Conservation (phyloP, 2,329 filamentous ascomycete species). For the Monilinia aucupariae region DNA sequence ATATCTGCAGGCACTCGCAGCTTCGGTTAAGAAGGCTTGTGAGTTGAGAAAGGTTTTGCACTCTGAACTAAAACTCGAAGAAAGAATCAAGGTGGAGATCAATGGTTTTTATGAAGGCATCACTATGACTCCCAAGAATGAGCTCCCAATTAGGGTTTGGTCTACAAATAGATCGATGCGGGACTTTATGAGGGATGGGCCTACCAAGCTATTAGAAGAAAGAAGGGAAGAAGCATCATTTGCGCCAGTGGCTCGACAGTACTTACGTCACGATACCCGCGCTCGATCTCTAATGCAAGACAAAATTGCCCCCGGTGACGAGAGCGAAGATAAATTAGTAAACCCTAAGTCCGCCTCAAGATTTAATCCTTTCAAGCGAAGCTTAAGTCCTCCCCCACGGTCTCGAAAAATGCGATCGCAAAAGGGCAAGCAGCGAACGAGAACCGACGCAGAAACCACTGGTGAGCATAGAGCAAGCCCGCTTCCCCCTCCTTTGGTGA, state of each 20-base stretch:
- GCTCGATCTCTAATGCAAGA: slow-evolving; percentile 6
- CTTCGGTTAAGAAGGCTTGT: background rate
- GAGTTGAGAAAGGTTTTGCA: background rate
- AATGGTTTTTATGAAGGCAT: background rate
- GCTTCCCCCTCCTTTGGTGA: background rate
- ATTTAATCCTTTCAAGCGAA: background rate
- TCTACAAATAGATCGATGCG: slow-evolving; percentile 15
- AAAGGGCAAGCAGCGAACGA: background rate
- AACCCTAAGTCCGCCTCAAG: background rate
- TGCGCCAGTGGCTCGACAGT: background rate
- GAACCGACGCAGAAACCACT: no score
- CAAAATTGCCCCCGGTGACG: background rate
- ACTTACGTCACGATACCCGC: slow-evolving; percentile 4
- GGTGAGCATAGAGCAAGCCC: background rate
- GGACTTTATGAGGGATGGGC: slow-evolving; percentile 5
- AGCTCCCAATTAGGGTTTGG: background rate
- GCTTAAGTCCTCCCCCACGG: background rate
- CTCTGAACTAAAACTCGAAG: background rate
- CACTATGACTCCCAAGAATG: background rate
- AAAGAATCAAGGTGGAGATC: background rate
- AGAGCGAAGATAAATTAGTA: background rate
- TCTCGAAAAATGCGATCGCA: background rate
- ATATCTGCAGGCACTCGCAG: background rate
- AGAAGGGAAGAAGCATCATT: slow-evolving; percentile 14
- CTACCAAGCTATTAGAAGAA: slow-evolving; percentile 9